Percentiles rank a stretch among this genome's conserved stretches.
phyloP scores from a whole-genome alignment of 768 basidiomycete genomes.

The Galerina marginata region DNA sequence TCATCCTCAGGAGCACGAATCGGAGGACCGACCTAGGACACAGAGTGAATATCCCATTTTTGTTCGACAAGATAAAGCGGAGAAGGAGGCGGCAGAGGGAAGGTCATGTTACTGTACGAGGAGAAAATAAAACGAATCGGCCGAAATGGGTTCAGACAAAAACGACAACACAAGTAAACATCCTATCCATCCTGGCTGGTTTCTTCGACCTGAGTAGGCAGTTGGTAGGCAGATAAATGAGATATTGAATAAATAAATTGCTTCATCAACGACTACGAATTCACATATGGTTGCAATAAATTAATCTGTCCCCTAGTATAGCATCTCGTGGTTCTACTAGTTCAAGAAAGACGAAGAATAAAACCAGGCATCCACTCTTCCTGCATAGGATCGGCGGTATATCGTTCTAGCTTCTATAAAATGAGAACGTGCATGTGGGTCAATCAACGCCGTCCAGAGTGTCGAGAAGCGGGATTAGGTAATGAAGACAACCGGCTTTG shows the following conservation, averaged over 20 bases:
- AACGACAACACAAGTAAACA: constrained; percentile 12
- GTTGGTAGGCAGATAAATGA: neutral
- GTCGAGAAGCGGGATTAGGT: constrained; percentile 74
- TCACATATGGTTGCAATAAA: too few relatives aligned
- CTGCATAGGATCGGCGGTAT: constrained; percentile 23
- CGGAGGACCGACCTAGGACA: constrained; percentile 65
- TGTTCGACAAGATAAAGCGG: neutral
- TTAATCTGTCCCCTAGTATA: neutral
- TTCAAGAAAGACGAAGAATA: constrained; percentile 6
- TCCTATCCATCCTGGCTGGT: neutral
- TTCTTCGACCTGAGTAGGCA: neutral
- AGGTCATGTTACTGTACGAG: constrained; percentile 10
- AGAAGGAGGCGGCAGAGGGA: neutral
- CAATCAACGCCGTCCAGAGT: constrained; percentile 88
- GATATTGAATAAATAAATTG: neutral
- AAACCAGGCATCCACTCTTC: constrained; percentile 27
- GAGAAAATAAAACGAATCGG: constrained; percentile 1
- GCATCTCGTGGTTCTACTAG: constrained; percentile 2
- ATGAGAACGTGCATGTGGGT: constrained; percentile 89
- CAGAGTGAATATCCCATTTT: constrained; percentile 93
- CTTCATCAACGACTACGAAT: too few relatives aligned
- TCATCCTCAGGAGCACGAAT: constrained; percentile 18
- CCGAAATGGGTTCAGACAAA: neutral
- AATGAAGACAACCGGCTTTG: neutral
- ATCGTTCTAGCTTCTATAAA: constrained; percentile 87